These are phyloP conservation scores for Candida awuae DNA, from an alignment of 805 yeast species.

Conservation along the genomic window DNA sequence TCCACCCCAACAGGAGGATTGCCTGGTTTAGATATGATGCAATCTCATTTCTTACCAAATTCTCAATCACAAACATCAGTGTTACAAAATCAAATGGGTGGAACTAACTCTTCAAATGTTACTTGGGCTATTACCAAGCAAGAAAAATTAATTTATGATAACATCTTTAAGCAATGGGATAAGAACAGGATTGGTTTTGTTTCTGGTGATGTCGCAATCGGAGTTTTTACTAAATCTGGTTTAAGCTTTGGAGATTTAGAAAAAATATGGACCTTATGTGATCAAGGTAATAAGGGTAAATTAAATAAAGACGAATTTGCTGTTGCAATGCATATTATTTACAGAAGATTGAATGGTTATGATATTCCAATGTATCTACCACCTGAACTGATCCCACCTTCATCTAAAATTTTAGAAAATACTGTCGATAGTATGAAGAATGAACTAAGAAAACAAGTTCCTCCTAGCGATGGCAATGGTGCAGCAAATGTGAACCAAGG, in stretches of 20 bases:
- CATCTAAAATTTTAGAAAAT: constrained; percentile 65
- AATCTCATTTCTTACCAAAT: constrained; percentile 58
- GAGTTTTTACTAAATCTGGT: constrained; percentile 86
- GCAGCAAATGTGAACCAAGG: constrained; percentile 19
- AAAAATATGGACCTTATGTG: constrained; percentile 84
- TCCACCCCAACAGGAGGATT: constrained; percentile 61
- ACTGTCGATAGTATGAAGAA: constrained; percentile 65
- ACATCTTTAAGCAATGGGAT: constrained; percentile 86
- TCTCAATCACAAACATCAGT: constrained; percentile 24
- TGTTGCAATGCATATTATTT: constrained; percentile 94
- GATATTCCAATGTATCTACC: constrained; percentile 80
- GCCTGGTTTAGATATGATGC: constrained; percentile 62
- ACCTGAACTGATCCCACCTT: constrained; percentile 84
- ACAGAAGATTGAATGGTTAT: constrained; percentile 80
- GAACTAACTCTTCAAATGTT: constrained; percentile 39
- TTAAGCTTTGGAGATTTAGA: constrained; percentile 79
- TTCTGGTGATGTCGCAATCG: constrained; percentile 75
- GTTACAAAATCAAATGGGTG: constrained; percentile 27
- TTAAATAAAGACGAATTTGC: constrained; percentile 87
- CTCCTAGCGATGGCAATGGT: constrained; percentile 20
- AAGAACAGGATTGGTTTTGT: constrained; percentile 55
- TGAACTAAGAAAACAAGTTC: constrained; percentile 38
- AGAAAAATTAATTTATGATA: constrained; percentile 80
- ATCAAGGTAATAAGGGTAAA: constrained; percentile 72
- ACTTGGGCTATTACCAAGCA: constrained; percentile 81